These are phyloP conservation scores for Aspergillus ibericus DNA, from an alignment of 2,329 filamentous ascomycete species.

Conservation along the genomic window DNA sequence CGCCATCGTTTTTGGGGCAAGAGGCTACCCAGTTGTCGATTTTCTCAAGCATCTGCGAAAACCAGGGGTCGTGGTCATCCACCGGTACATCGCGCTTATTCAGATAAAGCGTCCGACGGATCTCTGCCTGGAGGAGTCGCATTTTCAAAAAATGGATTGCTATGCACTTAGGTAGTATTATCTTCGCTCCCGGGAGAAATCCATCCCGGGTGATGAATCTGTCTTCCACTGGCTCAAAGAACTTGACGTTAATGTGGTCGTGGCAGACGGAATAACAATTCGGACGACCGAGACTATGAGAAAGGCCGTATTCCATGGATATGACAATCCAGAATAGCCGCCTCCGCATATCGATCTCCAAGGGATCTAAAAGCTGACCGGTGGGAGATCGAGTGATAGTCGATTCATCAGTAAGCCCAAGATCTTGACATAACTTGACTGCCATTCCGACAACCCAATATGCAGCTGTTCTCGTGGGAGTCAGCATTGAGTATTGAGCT, in stretches of 20 bases:
- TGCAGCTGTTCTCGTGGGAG: conserved; percentile 85
- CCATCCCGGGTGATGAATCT: conserved; percentile 76
- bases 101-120: conserved; percentile 81
- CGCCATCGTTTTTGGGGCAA: conserved; percentile 69
- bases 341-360: conserved; percentile 86
- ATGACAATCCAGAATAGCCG: conserved; percentile 84
- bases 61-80: conserved; percentile 85
- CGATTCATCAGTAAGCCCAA: conserved; percentile 84
- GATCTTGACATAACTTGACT: conserved; percentile 81
- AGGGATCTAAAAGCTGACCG: conserved; percentile 62
- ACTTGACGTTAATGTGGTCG: conserved; percentile 81
- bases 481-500: conserved; percentile 87
- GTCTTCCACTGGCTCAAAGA: conserved; percentile 81
- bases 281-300: conserved; percentile 83
- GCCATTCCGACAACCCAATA: conserved; percentile 92
- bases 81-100: conserved; percentile 74
- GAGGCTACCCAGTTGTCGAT: conserved; percentile 76
- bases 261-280: conserved; percentile 79
- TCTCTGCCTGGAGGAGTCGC: conserved; percentile 83
- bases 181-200: conserved; percentile 66
- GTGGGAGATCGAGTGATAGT: conserved; percentile 69
- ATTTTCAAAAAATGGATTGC: conserved; percentile 94
- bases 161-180: conserved; percentile 79
- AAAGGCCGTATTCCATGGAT: conserved; percentile 84
- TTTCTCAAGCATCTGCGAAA: conserved; percentile 73